Conservation (phyloP, 768 basidiomycete species). For the Neoboletus magnificus region DNA sequence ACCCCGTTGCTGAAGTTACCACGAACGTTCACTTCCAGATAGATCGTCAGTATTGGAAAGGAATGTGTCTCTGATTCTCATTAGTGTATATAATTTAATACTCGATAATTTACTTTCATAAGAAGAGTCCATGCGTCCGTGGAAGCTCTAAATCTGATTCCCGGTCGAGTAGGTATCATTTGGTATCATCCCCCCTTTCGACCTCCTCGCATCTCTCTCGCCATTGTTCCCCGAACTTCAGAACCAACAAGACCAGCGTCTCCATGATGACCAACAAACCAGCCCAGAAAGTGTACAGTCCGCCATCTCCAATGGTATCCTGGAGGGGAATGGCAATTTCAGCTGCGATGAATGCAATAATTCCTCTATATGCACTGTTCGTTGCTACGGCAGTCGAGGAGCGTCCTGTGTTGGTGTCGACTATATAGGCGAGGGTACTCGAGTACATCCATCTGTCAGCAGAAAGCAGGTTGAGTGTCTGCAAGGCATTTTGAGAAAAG, state of each 20-base stretch:
- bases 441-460: constrained; percentile 51
- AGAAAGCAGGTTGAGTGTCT: background rate
- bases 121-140: background rate
- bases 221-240: constrained; percentile 59
- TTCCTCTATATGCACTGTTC: constrained; percentile 74
- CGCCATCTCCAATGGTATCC: constrained; percentile 29
- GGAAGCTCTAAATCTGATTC: background rate
- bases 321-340: constrained; percentile 81
- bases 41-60: background rate
- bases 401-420: constrained; percentile 81
- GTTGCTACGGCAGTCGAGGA: constrained; percentile 73
- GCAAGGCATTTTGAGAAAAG: background rate
- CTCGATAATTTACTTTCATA: constrained; percentile 1
- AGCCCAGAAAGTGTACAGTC: constrained; percentile 39
- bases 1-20: background rate
- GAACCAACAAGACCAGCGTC: constrained; percentile 53
- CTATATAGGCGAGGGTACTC: constrained; percentile 77
- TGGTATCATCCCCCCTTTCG: constrained; percentile 29
- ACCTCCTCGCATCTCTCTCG: constrained; percentile 46
- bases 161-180: background rate
- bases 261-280: constrained; percentile 53
- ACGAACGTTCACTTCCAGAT: background rate
- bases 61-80: background rate
- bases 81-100: background rate
- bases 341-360: constrained; percentile 62